Evolutionary conservation across 768 basidiomycete genomes (phyloP), one percentile per base, ranked within the genome.

Genomic region (Dendrothele bispora): DNA sequence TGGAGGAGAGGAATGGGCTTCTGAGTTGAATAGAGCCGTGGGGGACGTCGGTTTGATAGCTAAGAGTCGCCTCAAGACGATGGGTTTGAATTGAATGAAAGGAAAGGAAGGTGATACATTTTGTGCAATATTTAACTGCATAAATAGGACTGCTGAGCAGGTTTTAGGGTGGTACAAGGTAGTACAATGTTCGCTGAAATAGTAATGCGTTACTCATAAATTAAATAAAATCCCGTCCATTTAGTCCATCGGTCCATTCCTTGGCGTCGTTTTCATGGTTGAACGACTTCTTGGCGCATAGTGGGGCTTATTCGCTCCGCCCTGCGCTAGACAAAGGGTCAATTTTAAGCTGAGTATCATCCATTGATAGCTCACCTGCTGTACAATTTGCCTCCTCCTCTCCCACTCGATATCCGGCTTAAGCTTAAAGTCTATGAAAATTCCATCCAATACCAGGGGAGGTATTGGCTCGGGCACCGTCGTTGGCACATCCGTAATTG

Each of bases 1-100:
- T 8, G 65, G 60, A 5, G 65, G 73, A 20, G 65, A 64, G 4
- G 72, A 64, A 40, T 95, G 93, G 93, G 62, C 49, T 38, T 55
- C 57, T 7, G 93, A 95, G 65, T 68, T 92, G 50, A 65, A 73
- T 43, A 77, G 93, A 48, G 92, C 91, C 0, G 69, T 95, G 21
- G 63, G 59, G 28, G 91, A 91, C 58, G 73, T 95, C 7, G 86
- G 86, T 24, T 65, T 61, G 50, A 95, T 95, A 50, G 93, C 90
- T 17, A 81, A 83, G 67, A 83, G 80, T 57, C 73, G 91, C 48
- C 55, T 90, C 59, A 59, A 57, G 26, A 62, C 73, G 20, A 60
- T 86, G 54, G 73, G 71, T 5, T 65, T 71, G 18, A 56, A 61
- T 7, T 62, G 66, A 55, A 7, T 32, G 51, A 63, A 54, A 60